Evolutionary conservation across 2,329 filamentous ascomycete species (phyloP).

Genomic region (Apiospora pterosperma): DNA sequence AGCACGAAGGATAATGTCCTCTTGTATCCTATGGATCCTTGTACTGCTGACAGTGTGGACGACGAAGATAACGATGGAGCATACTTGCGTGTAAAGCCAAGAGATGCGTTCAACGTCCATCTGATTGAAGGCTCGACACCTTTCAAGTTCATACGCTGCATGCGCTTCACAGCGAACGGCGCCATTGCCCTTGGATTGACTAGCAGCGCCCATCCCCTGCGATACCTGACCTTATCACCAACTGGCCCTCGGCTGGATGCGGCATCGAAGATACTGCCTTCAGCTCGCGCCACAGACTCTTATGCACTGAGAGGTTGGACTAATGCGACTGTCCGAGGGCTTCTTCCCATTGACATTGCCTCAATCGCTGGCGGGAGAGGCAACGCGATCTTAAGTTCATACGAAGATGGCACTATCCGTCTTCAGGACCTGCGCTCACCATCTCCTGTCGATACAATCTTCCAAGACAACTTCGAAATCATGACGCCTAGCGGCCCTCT

Average conservation of each 20-base stretch:
- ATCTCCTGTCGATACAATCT: constrained; percentile 42
- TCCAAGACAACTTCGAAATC: constrained; percentile 51
- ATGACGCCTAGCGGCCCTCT: constrained; percentile 43
- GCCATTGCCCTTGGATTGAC: constrained; percentile 44
- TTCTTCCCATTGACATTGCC: constrained; percentile 39
- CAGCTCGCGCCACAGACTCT: constrained; percentile 13
- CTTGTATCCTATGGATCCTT: constrained; percentile 24
- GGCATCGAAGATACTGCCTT: constrained; percentile 27
- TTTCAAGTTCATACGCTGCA: constrained; percentile 27
- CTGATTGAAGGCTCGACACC: constrained; percentile 10
- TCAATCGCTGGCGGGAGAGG: constrained; percentile 29
- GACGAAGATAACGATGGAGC: constrained; percentile 10
- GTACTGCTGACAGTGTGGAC: constrained; percentile 3
- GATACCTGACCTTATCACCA: constrained; percentile 43
- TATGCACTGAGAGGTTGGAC: constrained; percentile 20
- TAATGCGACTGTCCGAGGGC: constrained; percentile 38
- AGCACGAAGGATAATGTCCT: constrained; percentile 31
- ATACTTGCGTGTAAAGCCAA: constrained; percentile 12
- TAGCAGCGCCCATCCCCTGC: constrained; percentile 38
- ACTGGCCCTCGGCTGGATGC: constrained; percentile 37
- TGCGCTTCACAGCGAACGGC: constrained; percentile 44
- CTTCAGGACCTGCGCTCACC: constrained; percentile 49
- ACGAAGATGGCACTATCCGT: constrained; percentile 50
- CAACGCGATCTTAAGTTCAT: constrained; percentile 46
- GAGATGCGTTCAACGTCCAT: constrained; percentile 18